Base-by-base conservation (phyloP, 2,329 filamentous ascomycete species). In the Ceratocystis cacaofunesta region DNA sequence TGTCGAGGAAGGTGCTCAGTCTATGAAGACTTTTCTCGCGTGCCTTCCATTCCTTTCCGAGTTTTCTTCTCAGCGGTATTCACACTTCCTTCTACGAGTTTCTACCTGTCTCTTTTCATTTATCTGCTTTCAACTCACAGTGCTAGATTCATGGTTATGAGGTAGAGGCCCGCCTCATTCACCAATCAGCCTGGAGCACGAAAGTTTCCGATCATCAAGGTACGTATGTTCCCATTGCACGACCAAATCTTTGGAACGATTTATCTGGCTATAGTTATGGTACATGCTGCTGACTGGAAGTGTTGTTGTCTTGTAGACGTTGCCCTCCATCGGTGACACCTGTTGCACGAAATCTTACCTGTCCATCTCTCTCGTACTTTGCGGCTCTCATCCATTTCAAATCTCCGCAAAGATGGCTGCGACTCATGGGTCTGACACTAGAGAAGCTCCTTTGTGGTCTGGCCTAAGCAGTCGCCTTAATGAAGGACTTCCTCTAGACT, bases 401-500 rank as follows among this genome's bases (percentile, higher is more conserved):
- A 22, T 52, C 19, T n/a, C 5, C 17, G 5, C 7, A 32, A 12
- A 28, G 28, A 63, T 41, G 44, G n/a, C 30, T 5, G n/a, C 46
- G 7, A 1, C 28, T n/a, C 25, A 36, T 19, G 3, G 10, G 7
- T 4, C 17, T 25, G 55, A 12, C 17, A 5, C 55, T 8, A 55
- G 62, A 19, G 62, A 55, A 30, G n/a, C 62, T 41, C 48, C 36
- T 17, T 15, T 64, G 12, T 62, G 62, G 62, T 62, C 55, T 57
- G 55, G 55, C 6, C 6, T 50, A 17, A 46, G 46, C 22, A 52
- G 57, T 36, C 65, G 44, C 46, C 17, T 55, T 8, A 67, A 64
- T n/a, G 50, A 63, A 41, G 65, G 62, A 17, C 52, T 65, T n/a
- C 60, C 63, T 30, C 32, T 15, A 7, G 43, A 67, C 15, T 67